Evolutionary conservation across 768 basidiomycete genomes (phyloP).

Genomic region (Baorangia bicolor): DNA sequence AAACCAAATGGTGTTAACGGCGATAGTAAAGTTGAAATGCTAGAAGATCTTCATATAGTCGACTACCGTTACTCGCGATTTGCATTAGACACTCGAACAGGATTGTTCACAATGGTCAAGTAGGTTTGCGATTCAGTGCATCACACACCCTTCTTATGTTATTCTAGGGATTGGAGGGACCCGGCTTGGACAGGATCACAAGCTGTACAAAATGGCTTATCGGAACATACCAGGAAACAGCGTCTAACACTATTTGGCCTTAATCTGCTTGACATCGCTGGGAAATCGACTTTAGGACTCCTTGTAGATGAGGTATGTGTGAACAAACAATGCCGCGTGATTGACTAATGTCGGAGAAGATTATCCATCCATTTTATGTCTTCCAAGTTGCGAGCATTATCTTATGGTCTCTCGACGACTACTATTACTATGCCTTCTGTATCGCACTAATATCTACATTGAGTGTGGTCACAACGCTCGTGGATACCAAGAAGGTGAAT

Average conservation of each 20-base stretch:
- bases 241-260: slow-evolving; percentile 73
- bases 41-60: slow-evolving; percentile 61
- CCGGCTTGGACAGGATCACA: slow-evolving; percentile 62
- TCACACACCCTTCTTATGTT: slow-evolving; percentile 6
- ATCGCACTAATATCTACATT: slow-evolving; percentile 88
- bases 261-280: slow-evolving; percentile 89
- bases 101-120: slow-evolving; percentile 81
- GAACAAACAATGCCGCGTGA: not conserved
- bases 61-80: slow-evolving; percentile 95
- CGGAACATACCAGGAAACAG: slow-evolving; percentile 53
- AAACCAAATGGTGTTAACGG: slow-evolving; percentile 35
- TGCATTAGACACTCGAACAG: slow-evolving; percentile 79
- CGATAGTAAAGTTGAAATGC: slow-evolving; percentile 32
- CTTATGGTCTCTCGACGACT: slow-evolving; percentile 93
- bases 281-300: slow-evolving; percentile 73
- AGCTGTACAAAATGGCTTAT: slow-evolving; percentile 65
- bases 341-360: slow-evolving; percentile 39
- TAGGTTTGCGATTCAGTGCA: slow-evolving; percentile 29
- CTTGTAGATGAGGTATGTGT: slow-evolving; percentile 81
- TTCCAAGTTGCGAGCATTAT: slow-evolving; percentile 96
- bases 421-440: slow-evolving; percentile 96
- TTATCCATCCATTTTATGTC: slow-evolving; percentile 97
- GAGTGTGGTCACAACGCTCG: slow-evolving; percentile 80
- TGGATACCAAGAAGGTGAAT: slow-evolving; percentile 87
- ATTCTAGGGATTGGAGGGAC: slow-evolving; percentile 85